Conservation (phyloP, 768 basidiomycete species). For the Leccinum subtestaceum region DNA sequence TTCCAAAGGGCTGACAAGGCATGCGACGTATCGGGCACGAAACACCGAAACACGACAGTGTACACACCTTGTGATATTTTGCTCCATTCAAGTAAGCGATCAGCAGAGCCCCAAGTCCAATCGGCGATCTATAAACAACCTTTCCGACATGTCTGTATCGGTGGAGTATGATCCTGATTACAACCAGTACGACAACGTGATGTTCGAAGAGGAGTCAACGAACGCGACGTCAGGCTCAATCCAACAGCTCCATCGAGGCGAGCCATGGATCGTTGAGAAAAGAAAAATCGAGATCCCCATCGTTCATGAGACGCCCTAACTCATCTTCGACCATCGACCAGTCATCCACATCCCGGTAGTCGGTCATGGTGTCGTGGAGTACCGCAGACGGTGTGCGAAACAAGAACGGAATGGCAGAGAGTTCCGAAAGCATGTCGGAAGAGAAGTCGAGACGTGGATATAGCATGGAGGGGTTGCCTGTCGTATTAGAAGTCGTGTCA, state of each 20-base stretch:
- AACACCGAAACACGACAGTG: background rate
- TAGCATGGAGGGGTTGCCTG: background rate
- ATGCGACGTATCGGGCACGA: background rate
- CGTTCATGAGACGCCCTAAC: slow-evolving; percentile 18
- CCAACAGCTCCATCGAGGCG: slow-evolving; percentile 11
- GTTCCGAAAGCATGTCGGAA: slow-evolving; percentile 18
- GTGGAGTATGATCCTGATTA: background rate
- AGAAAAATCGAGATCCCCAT: slow-evolving; percentile 27
- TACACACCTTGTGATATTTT: no score
- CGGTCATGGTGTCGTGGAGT: background rate
- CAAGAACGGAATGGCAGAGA: slow-evolving; percentile 32
- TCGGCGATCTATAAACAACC: background rate
- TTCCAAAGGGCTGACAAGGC: background rate
- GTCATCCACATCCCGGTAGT: background rate
- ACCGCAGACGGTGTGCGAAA: slow-evolving; percentile 23
- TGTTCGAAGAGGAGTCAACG: slow-evolving; percentile 3
- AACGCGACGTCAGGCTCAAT: slow-evolving; percentile 3
- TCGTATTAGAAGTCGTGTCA: background rate
- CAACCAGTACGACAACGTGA: background rate
- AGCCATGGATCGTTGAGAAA: slow-evolving; percentile 22
- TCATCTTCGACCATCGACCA: slow-evolving; percentile 23
- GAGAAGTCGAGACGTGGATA: slow-evolving; percentile 12
- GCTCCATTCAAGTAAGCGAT: no score
- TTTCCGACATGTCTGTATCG: background rate
- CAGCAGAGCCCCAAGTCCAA: no score